A percentile compares a stretch with the other conserved stretches of the same genome.
These are phyloP conservation scores for Cryptococcus sp. DNA, from an alignment of 1,284 basidiomycete species.

Conservation along the genomic window DNA sequence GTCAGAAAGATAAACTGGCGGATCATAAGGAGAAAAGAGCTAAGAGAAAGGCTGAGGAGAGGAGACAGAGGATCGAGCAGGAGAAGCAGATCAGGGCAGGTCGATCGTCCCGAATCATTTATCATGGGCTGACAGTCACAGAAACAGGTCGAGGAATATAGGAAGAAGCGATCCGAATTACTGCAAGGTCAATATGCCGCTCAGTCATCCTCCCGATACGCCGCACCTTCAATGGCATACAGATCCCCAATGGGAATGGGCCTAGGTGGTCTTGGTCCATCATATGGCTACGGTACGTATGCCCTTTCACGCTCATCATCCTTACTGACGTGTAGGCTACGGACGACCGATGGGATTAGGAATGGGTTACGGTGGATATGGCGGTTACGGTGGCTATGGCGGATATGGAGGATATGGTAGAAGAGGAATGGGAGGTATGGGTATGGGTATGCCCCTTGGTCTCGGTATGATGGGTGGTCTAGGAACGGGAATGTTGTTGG, in stretches of 20 bases:
- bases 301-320: not conserved
- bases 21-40: slow-evolving; percentile 42
- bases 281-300: not conserved
- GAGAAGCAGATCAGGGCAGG: slow-evolving; percentile 4
- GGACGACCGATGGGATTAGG: slow-evolving; percentile 12
- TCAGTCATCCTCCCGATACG: not conserved
- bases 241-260: not conserved
- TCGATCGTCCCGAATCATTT: not conserved
- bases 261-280: not conserved
- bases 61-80: slow-evolving; percentile 17
- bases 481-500: slow-evolving; percentile 8
- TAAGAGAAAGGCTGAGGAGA: slow-evolving; percentile 27
- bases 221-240: not conserved
- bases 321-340: slow-evolving; percentile 16
- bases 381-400: slow-evolving; percentile 16
- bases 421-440: slow-evolving; percentile 11
- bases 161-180: slow-evolving; percentile 29
- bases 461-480: slow-evolving; percentile 28
- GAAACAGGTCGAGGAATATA: slow-evolving; percentile 25
- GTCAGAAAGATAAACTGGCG: slow-evolving; percentile 39
- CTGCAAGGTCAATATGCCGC: slow-evolving; percentile 19
- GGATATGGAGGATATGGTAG: slow-evolving; percentile 17
- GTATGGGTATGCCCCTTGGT: slow-evolving; percentile 20
- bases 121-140: slow-evolving; percentile 6
- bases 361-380: slow-evolving; percentile 8